A percentile compares a stretch with the other conserved stretches of the same genome.
These are phyloP conservation scores for Steccherinum ochraceum DNA, from an alignment of 768 basidiomycete genomes.

Conservation along the genomic window DNA sequence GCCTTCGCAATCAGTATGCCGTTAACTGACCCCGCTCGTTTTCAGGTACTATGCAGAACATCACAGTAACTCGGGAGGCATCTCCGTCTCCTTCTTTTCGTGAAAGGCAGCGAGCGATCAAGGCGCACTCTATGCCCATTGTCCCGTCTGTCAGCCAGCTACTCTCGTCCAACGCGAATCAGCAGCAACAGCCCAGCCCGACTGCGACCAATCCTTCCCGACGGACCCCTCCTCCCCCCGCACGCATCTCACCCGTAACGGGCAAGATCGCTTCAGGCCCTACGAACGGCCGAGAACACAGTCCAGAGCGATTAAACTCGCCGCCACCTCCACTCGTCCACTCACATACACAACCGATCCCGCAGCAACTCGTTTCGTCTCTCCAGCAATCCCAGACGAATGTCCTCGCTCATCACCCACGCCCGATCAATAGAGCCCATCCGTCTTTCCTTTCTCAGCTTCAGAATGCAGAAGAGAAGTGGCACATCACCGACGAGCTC, in stretches of 20 bases:
- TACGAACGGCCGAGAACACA: conserved; percentile 14
- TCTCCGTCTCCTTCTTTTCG: conserved; percentile 36
- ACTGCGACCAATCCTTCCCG: conserved; percentile 26
- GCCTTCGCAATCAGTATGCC: not conserved
- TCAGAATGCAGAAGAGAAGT: conserved; percentile 48
- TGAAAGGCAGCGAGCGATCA: conserved; percentile 45
- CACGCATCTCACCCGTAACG: conserved; percentile 26
- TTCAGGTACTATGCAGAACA: conserved; percentile 25
- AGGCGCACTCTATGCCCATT: conserved; percentile 57
- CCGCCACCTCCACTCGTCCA: conserved; percentile 32
- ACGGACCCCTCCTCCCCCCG: conserved; percentile 25
- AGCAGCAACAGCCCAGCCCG: conserved; percentile 35
- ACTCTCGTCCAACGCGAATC: conserved; percentile 31
- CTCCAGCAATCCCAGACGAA: conserved; percentile 26
- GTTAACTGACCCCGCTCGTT: not conserved
- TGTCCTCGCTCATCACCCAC: conserved; percentile 47
- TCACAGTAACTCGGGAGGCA: conserved; percentile 33
- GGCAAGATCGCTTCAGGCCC: conserved; percentile 24
- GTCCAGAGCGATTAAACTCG: conserved; percentile 40
- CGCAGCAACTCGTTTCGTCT: conserved; percentile 17
- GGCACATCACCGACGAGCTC: conserved; percentile 65
- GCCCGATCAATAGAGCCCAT: conserved; percentile 53
- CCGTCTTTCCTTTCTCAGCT: conserved; percentile 53
- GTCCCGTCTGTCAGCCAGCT: conserved; percentile 53
- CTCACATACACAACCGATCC: conserved; percentile 23